These are phyloP conservation scores for Aspergillus arachidicola DNA, from an alignment of 2,329 filamentous ascomycete genomes.

Conservation along the genomic window DNA sequence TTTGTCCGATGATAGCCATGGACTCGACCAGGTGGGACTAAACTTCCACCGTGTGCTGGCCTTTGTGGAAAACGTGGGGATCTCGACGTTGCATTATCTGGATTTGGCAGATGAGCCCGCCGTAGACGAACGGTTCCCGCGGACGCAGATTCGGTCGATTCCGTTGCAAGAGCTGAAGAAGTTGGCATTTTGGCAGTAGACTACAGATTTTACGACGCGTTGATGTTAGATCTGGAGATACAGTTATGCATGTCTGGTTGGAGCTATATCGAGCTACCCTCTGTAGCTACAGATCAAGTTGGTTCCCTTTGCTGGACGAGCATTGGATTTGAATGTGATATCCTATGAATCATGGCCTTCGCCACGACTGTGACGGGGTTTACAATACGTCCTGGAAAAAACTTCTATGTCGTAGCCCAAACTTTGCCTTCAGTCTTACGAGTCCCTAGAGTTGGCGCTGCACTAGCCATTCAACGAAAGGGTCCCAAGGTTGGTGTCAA, in stretches of 20 bases:
- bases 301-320: neutral
- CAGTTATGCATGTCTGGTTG: neutral
- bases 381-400: too few species aligned
- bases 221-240: neutral
- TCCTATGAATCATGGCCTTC: neutral
- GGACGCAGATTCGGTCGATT: conserved; percentile 34
- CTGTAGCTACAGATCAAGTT: neutral
- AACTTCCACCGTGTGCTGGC: conserved; percentile 74
- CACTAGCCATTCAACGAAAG: too few species aligned
- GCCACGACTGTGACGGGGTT: too few species aligned
- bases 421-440: too few species aligned
- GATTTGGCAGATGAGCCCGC: conserved; percentile 27
- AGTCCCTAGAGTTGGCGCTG: too few species aligned
- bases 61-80: conserved; percentile 62
- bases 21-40: conserved; percentile 80
- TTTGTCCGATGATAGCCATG: conserved; percentile 93
- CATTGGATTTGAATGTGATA: neutral
- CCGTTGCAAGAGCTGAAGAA: conserved; percentile 38
- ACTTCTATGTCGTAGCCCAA: too few species aligned
- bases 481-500: too few species aligned
- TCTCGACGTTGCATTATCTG: conserved; percentile 43
- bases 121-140: conserved; percentile 41
- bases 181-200: conserved; percentile 34
- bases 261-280: neutral
- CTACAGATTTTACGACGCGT: neutral